A percentile compares a stretch with the other conserved stretches of the same genome.
Evolutionary conservation across 2,329 filamentous ascomycete species (phyloP).

Genomic region (Aureobasidium sp.): DNA sequence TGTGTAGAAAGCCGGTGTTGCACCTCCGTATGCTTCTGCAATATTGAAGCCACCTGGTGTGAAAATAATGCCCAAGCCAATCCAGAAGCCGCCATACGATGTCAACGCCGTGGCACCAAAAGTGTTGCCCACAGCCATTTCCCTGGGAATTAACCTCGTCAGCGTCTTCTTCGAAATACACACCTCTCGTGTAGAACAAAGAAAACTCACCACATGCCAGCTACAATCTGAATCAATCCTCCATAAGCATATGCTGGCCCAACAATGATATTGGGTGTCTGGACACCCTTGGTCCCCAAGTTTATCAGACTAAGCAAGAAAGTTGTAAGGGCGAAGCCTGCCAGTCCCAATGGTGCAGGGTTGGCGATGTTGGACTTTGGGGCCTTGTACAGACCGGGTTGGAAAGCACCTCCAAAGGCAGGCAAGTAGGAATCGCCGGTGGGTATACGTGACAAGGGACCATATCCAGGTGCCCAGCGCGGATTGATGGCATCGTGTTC

Average conservation of each 20-base stretch:
- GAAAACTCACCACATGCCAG: constrained; percentile 67
- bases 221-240: constrained; percentile 67
- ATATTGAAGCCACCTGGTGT: constrained; percentile 61
- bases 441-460: constrained; percentile 42
- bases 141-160: constrained; percentile 41
- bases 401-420: constrained; percentile 64
- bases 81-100: constrained; percentile 80
- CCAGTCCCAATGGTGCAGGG: constrained; percentile 67
- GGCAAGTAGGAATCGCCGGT: constrained; percentile 35
- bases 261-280: constrained; percentile 56
- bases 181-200: neutral
- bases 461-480: constrained; percentile 3
- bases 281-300: constrained; percentile 53
- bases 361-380: constrained; percentile 57
- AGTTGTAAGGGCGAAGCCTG: constrained; percentile 73
- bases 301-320: constrained; percentile 72
- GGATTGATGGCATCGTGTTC: neutral
- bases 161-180: neutral
- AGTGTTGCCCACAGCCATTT: constrained; percentile 81
- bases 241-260: constrained; percentile 66
- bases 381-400: constrained; percentile 59
- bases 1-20: constrained; percentile 40
- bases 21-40: constrained; percentile 33
- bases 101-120: constrained; percentile 75
- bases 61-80: constrained; percentile 62